Conservation (phyloP, 257 asterid genomes). For the Gentiana macrophylla region DNA sequence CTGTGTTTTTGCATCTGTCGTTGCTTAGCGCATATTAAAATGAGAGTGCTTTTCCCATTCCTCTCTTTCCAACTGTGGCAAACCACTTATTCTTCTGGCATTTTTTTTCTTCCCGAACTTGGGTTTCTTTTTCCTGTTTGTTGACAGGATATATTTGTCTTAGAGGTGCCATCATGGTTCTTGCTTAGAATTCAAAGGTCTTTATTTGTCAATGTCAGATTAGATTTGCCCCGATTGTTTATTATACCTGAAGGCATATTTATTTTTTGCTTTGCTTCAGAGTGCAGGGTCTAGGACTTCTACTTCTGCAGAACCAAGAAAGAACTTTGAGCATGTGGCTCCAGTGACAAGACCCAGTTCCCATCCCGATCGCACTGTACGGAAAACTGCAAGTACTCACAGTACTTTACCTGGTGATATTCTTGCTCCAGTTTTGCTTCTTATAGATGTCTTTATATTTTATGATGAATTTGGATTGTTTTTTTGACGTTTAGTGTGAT, state of each 20-base stretch:
- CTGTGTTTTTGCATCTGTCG: no score
- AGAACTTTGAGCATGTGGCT: slow-evolving; percentile 23
- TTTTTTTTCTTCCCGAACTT: neutral
- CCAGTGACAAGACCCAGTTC: slow-evolving; percentile 30
- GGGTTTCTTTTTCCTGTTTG: no score
- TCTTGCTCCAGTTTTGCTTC: slow-evolving; percentile 6
- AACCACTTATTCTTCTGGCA: neutral
- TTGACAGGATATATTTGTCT: no score
- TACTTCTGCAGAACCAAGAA: slow-evolving; percentile 43
- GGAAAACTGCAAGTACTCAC: slow-evolving; percentile 48
- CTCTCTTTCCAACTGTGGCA: no score
- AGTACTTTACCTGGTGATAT: slow-evolving; percentile 48
- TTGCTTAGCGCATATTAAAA: no score
- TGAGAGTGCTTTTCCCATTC: no score
- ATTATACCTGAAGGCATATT: neutral
- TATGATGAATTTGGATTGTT: neutral
- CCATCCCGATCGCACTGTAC: slow-evolving; percentile 40
- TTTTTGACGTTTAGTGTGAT: no score
- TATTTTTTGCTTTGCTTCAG: slow-evolving; percentile 30
- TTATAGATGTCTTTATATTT: neutral
- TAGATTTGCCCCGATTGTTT: no score
- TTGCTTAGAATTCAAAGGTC: no score
- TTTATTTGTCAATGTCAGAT: no score
- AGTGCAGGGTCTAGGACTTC: slow-evolving; percentile 30
- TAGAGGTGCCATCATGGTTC: no score